Conservation (phyloP, 768 basidiomycete species). For the Macrolepiota albuminosa region DNA sequence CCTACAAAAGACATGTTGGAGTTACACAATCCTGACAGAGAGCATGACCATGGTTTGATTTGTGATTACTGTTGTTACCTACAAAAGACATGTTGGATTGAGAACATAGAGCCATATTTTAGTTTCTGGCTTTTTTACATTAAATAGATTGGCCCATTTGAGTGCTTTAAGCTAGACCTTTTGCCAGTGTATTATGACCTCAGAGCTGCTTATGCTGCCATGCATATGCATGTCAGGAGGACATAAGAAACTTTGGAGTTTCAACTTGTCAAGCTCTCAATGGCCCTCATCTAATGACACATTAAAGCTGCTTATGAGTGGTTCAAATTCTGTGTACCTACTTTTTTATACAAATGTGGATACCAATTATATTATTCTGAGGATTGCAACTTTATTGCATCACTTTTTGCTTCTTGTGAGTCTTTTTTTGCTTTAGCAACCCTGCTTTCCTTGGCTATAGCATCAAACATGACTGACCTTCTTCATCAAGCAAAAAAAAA, state of each 20-base stretch:
- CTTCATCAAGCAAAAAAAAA: background rate
- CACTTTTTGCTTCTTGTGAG: background rate
- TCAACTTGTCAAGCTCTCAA: background rate
- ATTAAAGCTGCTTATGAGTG: background rate
- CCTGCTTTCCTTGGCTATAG: too few relatives aligned
- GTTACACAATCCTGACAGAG: too few relatives aligned
- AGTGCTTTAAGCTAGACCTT: too few relatives aligned
- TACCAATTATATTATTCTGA: too few relatives aligned
- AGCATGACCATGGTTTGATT: background rate
- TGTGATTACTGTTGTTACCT: background rate
- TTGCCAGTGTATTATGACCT: background rate
- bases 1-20: constrained; percentile 1
- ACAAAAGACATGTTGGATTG: background rate
- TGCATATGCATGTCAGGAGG: too few relatives aligned
- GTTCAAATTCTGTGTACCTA: too few relatives aligned
- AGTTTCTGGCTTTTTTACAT: constrained; percentile 1
- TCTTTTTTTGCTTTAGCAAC: background rate
- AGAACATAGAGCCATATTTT: background rate
- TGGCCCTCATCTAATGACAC: background rate
- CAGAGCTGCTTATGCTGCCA: rapidly evolving
- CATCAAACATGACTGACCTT: too few relatives aligned
- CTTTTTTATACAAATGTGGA: too few relatives aligned
- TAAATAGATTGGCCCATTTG: background rate
- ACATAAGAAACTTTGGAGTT: background rate
- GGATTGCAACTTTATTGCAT: too few relatives aligned